Evolutionary conservation across 495 filamentous ascomycete species (phyloP).

Genomic region (Xylaria grammica): DNA sequence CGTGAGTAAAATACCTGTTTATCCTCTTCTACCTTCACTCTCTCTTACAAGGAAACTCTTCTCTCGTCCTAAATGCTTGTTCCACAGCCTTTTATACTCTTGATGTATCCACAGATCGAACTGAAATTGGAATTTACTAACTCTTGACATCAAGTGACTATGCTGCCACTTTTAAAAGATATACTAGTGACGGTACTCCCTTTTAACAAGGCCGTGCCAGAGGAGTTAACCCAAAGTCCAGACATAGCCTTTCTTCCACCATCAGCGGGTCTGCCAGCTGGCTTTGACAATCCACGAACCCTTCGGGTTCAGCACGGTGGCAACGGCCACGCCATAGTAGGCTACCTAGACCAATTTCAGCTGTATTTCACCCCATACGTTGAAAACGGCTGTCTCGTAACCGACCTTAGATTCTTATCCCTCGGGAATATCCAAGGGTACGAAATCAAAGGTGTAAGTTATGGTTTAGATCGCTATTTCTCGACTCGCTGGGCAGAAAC

Average conservation of each 20-base stretch:
- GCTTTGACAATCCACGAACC: not conserved
- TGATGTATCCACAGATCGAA: not conserved
- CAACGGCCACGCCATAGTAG: too few species aligned
- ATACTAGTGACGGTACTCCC: not conserved
- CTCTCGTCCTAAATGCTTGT: too few species aligned
- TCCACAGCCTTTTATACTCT: not conserved
- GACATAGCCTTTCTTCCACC: too few species aligned
- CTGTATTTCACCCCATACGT: not conserved
- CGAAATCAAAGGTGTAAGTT: not conserved
- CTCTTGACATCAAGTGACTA: not conserved
- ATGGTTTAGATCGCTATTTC: not conserved
- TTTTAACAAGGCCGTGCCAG: too few species aligned
- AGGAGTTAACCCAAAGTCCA: too few species aligned
- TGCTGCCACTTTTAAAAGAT: conserved; percentile 4
- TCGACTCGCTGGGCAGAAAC: too few species aligned
- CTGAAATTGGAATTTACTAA: not conserved
- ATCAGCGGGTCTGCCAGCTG: too few species aligned
- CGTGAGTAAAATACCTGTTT: not conserved
- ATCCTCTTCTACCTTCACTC: too few species aligned
- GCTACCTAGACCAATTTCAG: not conserved
- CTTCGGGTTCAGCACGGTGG: not conserved
- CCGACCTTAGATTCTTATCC: conserved; percentile 1
- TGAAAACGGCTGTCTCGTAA: not conserved
- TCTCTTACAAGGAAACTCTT: too few species aligned
- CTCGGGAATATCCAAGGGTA: not conserved